Evolutionary conservation across 805 yeast genomes (phyloP).

Genomic region (Yarrowia sp.): DNA sequence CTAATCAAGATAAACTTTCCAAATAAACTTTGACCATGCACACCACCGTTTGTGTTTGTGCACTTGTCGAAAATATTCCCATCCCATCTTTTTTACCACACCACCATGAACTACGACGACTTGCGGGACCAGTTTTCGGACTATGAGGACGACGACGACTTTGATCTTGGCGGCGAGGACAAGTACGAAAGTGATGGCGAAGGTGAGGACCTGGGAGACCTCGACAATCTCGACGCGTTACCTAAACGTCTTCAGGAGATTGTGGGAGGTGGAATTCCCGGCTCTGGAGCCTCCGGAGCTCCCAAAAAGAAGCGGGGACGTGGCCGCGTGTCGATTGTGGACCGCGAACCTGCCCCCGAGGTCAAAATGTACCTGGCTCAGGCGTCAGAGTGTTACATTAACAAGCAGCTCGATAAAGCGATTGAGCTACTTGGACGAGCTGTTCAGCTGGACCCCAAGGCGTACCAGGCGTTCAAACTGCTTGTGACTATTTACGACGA

Average conservation of each 20-base stretch:
- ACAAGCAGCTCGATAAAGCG: slow-evolving; percentile 53
- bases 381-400: slow-evolving; percentile 83
- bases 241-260: slow-evolving; percentile 32
- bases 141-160: slow-evolving; percentile 36
- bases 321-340: slow-evolving; percentile 52
- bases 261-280: slow-evolving; percentile 43
- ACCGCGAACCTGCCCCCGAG: slow-evolving; percentile 60
- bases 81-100: too few species aligned
- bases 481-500: slow-evolving; percentile 59
- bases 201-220: slow-evolving; percentile 19
- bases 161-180: slow-evolving; percentile 1
- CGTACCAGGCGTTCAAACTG: slow-evolving; percentile 47
- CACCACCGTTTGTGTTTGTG: too few species aligned
- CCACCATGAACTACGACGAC: slow-evolving; percentile 32
- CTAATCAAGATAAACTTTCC: too few species aligned
- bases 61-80: too few species aligned
- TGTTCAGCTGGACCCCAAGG: slow-evolving; percentile 46
- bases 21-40: too few species aligned
- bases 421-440: slow-evolving; percentile 48
- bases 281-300: neutral
- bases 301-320: slow-evolving; percentile 45
- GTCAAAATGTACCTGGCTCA: slow-evolving; percentile 67
- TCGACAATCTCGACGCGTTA: slow-evolving; percentile 12
- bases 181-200: slow-evolving; percentile 20
- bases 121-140: slow-evolving; percentile 33